Base-by-base conservation (phyloP, 1,139 yeast genomes). In the Nadsonia commutata region DNA sequence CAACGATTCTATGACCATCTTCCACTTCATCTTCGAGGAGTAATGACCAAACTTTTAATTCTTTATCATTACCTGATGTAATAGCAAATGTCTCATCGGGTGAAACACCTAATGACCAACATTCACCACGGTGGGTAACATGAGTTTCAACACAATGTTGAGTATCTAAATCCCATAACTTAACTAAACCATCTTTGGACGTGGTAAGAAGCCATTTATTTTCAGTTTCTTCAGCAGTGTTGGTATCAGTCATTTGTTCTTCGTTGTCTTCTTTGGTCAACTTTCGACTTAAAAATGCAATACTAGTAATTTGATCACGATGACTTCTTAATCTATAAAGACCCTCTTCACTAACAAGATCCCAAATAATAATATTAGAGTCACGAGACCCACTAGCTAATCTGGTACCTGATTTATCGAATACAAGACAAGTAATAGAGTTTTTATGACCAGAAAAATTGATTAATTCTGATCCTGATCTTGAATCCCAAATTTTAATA, bases 101-200 rank as follows among this genome's bases (percentile, higher is more conserved):
- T 46, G 64, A 63, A 23, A 78, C 59, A 1, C 76, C 83, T 58
- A 85, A 61, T 2, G 84, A 66, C 97, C 97, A 88, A 64, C 95
- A 84, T 61, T 90, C 97, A 49, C 86, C 86, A 16, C 84, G 72
- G 57, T 86, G 95, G 1, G 97, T 95, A 49, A 88, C 76, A 59
- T 86, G 97, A 0, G 97, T 86, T 60, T 90, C 99, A 16, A 86
- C 68, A 63, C 96, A 85, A 58, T 85, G 95, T 57, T 83, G 88
- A 11, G 93, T 68, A 55, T 78, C 80, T 51, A 90, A 65, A 57
- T 90, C 97, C 99, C 99, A 90, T 38, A 90, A 63, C 58, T 90
- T 90, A 51, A 90, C 70, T 45, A 86, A 67, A 1, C 98, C 97
- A 59, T 90, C 98, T 57, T 86, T 88, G 5, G 94, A 76, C 1